Percentiles rank a stretch among this genome's conserved stretches.
These are phyloP conservation scores for Trifolium subterraneum DNA, from an alignment of 306 rosid species.

Conservation along the genomic window DNA sequence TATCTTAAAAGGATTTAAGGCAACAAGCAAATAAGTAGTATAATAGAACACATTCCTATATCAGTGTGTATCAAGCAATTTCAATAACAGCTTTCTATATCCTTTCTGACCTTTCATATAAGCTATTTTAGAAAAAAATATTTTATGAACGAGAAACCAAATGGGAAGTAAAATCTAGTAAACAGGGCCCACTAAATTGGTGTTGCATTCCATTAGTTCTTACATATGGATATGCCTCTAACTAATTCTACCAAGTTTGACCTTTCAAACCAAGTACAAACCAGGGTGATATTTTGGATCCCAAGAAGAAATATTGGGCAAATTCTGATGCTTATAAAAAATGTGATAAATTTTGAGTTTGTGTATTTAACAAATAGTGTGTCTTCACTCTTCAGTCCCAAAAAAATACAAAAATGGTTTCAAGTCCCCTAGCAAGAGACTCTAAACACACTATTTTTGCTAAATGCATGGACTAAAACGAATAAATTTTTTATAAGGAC, in stretches of 20 bases:
- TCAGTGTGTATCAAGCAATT: not conserved
- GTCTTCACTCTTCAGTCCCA: not conserved
- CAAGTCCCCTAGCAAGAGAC: not conserved
- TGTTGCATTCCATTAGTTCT: too few species aligned
- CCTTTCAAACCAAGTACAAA: too few species aligned
- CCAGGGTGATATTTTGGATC: not conserved
- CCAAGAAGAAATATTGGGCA: not conserved
- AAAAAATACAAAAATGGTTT: not conserved
- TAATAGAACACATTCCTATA: not conserved
- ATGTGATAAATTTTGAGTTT: not conserved
- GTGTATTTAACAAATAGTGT: not conserved
- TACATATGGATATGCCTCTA: not conserved
- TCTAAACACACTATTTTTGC: not conserved
- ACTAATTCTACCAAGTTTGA: not conserved
- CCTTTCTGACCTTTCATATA: not conserved
- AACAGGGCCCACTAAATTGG: not conserved
- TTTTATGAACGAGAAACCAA: not conserved
- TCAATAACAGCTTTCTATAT: not conserved
- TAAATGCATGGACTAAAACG: not conserved
- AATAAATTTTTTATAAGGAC: not conserved
- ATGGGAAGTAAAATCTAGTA: conserved; percentile 24
- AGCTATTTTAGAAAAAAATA: conserved; percentile 7
- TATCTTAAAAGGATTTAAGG: conserved; percentile 80
- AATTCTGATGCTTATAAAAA: not conserved
- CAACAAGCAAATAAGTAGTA: conserved; percentile 42